Percentiles rank a stretch among this genome's conserved stretches.
Conservation (phyloP, 2,329 filamentous ascomycete species). For the Fusarium circinatum region DNA sequence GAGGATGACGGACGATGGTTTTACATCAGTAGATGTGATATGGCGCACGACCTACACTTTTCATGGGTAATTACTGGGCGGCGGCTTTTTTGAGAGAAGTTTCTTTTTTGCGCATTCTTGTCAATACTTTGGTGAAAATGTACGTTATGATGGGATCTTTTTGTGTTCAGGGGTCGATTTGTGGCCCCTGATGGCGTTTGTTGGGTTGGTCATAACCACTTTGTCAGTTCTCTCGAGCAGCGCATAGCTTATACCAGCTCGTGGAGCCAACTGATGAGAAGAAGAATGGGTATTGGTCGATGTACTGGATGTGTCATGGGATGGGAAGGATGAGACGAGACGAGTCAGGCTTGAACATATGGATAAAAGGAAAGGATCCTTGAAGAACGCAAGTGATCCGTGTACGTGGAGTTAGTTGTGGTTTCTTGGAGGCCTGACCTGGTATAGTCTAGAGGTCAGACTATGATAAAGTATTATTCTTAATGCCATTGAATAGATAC, state of each 20-base stretch:
- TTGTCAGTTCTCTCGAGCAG: constrained; percentile 36
- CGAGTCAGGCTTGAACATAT: constrained; percentile 19
- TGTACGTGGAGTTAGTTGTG: constrained; percentile 36
- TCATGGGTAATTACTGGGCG: constrained; percentile 28
- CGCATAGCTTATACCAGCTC: constrained; percentile 37
- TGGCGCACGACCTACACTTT: constrained; percentile 36
- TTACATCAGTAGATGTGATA: constrained; percentile 37
- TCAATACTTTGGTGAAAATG: constrained; percentile 43
- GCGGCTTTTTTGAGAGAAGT: constrained; percentile 34
- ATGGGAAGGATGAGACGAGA: constrained; percentile 8
- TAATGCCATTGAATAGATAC: constrained; percentile 45
- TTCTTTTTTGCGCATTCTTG: constrained; percentile 39
- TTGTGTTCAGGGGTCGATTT: constrained; percentile 15
- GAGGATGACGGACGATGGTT: constrained; percentile 36
- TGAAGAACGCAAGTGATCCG: constrained; percentile 29
- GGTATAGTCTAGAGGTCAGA: constrained; percentile 16
- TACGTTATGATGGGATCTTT: constrained; percentile 39
- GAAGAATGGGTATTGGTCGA: constrained; percentile 29
- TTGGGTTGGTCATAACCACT: constrained; percentile 32
- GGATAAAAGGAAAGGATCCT: constrained; percentile 32
- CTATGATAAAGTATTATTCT: constrained; percentile 30
- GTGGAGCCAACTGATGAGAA: constrained; percentile 25
- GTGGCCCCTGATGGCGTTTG: constrained; percentile 35
- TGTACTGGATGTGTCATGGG: constrained; percentile 32
- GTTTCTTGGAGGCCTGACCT: constrained; percentile 18